These are phyloP conservation scores for Albifimbria verrucaria DNA, from an alignment of 2,329 filamentous ascomycete species.

Conservation along the genomic window DNA sequence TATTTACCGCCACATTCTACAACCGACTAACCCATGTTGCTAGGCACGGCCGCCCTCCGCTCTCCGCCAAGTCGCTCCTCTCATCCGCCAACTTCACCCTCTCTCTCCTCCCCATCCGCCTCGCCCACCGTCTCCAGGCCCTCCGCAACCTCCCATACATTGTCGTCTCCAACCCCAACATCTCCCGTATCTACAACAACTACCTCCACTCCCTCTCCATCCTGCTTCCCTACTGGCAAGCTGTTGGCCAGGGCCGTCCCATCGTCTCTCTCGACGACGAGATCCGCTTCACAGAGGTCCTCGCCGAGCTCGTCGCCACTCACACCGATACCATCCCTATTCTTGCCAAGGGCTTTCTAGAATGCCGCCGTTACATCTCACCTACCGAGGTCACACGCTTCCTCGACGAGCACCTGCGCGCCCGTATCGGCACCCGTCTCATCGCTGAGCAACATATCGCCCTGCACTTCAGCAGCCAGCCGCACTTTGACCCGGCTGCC, in stretches of 20 bases:
- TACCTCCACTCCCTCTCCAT: slow-evolving; percentile 92
- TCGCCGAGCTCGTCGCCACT: slow-evolving; percentile 92
- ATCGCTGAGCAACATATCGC: slow-evolving; percentile 97
- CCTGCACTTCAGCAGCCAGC: slow-evolving; percentile 69
- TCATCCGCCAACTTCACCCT: slow-evolving; percentile 95
- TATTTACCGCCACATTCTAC: too few species aligned
- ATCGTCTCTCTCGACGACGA: slow-evolving; percentile 74
- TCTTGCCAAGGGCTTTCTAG: slow-evolving; percentile 86
- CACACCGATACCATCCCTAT: slow-evolving; percentile 94
- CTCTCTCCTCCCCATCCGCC: slow-evolving; percentile 82
- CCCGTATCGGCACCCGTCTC: slow-evolving; percentile 87
- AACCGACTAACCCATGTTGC: slow-evolving; percentile 6
- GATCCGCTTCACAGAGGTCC: slow-evolving; percentile 84
- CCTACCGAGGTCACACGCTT: slow-evolving; percentile 83
- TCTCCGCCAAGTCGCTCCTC: slow-evolving; percentile 76
- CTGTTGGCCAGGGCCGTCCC: slow-evolving; percentile 37
- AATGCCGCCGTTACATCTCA: slow-evolving; percentile 87
- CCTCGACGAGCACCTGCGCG: slow-evolving; percentile 88
- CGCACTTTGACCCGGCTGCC: slow-evolving; percentile 59
- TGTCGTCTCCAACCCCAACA: slow-evolving; percentile 95
- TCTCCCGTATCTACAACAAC: slow-evolving; percentile 91
- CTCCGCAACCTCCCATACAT: slow-evolving; percentile 94
- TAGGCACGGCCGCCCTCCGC: slow-evolving; percentile 75
- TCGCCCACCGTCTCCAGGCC: slow-evolving; percentile 91
- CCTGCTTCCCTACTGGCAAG: slow-evolving; percentile 72